Evolutionary conservation across 306 rosid species (phyloP).

Genomic region (Gillenia trifoliata): DNA sequence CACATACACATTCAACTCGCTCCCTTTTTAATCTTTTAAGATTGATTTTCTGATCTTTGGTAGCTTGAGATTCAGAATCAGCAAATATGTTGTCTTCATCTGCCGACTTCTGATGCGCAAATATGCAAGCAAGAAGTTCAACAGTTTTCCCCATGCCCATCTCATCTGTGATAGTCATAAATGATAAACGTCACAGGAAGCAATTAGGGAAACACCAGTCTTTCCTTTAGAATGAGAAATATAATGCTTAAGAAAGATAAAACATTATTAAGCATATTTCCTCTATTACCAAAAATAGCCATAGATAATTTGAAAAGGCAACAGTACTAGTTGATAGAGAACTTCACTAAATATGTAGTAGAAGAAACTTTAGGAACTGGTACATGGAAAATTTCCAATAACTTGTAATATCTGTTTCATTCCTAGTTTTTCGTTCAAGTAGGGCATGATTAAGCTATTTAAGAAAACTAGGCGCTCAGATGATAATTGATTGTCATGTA

Average conservation of each 20-base stretch:
- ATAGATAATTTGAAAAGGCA: background rate
- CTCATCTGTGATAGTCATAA: conserved; percentile 57
- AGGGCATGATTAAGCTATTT: conserved; percentile 2
- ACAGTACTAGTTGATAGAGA: background rate
- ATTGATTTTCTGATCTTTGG: conserved; percentile 27
- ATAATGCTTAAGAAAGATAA: background rate
- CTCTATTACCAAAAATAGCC: background rate
- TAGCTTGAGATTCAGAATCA: conserved; percentile 31
- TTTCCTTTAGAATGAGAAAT: background rate
- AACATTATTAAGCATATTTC: background rate
- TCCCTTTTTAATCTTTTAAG: conserved; percentile 72
- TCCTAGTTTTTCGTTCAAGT: conserved; percentile 1
- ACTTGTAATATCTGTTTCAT: background rate
- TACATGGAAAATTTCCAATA: background rate
- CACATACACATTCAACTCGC: conserved; percentile 86
- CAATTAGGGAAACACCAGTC: conserved; percentile 13
- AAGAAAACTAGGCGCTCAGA: background rate
- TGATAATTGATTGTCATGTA: conserved; percentile 8
- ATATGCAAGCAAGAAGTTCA: conserved; percentile 88
- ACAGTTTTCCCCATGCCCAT: conserved; percentile 97
- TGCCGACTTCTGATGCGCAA: conserved; percentile 62
- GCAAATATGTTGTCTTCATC: conserved; percentile 37
- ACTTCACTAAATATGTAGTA: background rate
- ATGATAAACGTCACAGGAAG: conserved; percentile 12
- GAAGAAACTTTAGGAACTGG: background rate